Conservation (phyloP, 768 basidiomycete genomes). For the Termitomyces sp. region DNA sequence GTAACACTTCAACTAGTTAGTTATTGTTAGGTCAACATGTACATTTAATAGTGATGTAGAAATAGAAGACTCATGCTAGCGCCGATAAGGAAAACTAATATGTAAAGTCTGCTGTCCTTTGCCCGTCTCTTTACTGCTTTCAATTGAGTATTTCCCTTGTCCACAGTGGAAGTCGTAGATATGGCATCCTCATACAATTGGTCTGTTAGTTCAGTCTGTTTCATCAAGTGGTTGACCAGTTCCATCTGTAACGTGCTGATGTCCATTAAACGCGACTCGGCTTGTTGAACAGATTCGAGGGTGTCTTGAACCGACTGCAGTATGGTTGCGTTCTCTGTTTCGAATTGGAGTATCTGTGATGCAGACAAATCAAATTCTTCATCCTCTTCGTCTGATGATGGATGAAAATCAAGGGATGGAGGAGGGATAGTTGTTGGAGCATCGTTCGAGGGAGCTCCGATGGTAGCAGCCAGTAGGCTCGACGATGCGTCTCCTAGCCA, state of each 20-base stretch:
- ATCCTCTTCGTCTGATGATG: constrained; percentile 57
- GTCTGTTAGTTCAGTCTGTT: constrained; percentile 90
- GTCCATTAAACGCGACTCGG: constrained; percentile 87
- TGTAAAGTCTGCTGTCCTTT: constrained; percentile 82
- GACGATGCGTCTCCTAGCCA: constrained; percentile 61
- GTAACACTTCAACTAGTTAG: not conserved
- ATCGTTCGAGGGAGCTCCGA: constrained; percentile 39
- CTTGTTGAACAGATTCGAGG: constrained; percentile 84
- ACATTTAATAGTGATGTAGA: constrained; percentile 68
- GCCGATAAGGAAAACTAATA: constrained; percentile 87
- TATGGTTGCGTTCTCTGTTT: constrained; percentile 85
- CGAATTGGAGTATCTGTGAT: constrained; percentile 90
- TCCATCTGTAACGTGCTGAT: constrained; percentile 93
- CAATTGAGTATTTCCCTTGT: constrained; percentile 87
- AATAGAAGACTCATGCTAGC: constrained; percentile 90
- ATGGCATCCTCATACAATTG: constrained; percentile 94
- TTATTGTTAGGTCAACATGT: not conserved
- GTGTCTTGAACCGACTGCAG: constrained; percentile 80
- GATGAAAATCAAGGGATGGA: constrained; percentile 15
- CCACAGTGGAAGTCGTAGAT: constrained; percentile 76
- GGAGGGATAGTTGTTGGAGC: constrained; percentile 19
- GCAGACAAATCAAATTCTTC: constrained; percentile 79
- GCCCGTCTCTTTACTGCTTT: constrained; percentile 84
- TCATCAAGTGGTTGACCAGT: constrained; percentile 79
- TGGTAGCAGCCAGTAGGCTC: constrained; percentile 54